These are phyloP conservation scores for Ceriops decandra DNA, from an alignment of 345 rosid species.

Conservation along the genomic window DNA sequence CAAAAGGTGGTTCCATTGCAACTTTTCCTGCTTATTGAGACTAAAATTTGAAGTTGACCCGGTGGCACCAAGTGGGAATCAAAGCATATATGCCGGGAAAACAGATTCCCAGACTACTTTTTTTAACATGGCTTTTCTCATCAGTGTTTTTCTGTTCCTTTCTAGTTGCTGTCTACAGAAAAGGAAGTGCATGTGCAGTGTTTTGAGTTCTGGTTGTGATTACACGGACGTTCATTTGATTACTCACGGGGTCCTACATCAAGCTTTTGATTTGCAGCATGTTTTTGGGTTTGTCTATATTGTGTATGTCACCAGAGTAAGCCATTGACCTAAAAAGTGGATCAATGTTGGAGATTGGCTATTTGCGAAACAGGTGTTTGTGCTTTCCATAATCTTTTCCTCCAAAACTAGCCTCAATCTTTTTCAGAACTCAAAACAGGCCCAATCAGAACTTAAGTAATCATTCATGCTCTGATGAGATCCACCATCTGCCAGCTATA, in stretches of 20 bases:
- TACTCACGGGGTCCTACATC: slow-evolving; percentile 30
- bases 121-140: slow-evolving; percentile 13
- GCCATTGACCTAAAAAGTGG: slow-evolving; percentile 14
- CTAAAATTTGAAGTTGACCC: slow-evolving; percentile 5
- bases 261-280: slow-evolving; percentile 17
- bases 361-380: slow-evolving; percentile 21
- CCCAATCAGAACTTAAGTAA: slow-evolving; percentile 17
- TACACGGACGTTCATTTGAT: slow-evolving; percentile 12
- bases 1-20: slow-evolving; percentile 14
- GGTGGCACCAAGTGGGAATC: slow-evolving; percentile 1
- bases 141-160: slow-evolving; percentile 15
- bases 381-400: slow-evolving; percentile 5
- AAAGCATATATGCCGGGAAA: slow-evolving; percentile 10
- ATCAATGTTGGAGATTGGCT: slow-evolving; percentile 18
- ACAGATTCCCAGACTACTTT: not conserved
- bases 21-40: slow-evolving; percentile 1
- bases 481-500: slow-evolving; percentile 17
- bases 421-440: slow-evolving; percentile 2
- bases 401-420: slow-evolving; percentile 5
- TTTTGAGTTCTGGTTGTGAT: slow-evolving; percentile 8
- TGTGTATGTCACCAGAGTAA: slow-evolving; percentile 13
- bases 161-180: slow-evolving; percentile 22
- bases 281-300: slow-evolving; percentile 15
- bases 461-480: slow-evolving; percentile 11
- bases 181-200: slow-evolving; percentile 15